These are phyloP conservation scores for Neonectria hederae DNA, from an alignment of 2,329 filamentous ascomycete species.

Conservation along the genomic window DNA sequence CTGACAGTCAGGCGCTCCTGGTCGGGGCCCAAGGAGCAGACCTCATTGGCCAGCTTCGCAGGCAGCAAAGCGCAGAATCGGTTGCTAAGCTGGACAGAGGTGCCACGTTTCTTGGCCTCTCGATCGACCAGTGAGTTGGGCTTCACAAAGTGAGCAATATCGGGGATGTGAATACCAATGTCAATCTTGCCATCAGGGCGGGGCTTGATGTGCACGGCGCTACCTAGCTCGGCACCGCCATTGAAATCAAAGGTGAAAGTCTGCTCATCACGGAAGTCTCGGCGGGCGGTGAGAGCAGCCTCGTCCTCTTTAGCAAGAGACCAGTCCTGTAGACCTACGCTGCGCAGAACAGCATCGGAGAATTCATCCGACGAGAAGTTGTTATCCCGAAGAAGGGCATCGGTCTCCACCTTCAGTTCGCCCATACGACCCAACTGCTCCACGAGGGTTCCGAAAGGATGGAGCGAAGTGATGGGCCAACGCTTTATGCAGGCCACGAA, in stretches of 20 bases:
- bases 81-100: conserved; percentile 94
- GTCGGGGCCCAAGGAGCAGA: conserved; percentile 88
- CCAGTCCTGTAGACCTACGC: conserved; percentile 93
- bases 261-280: conserved; percentile 89
- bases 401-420: conserved; percentile 96
- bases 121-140: conserved; percentile 93
- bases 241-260: conserved; percentile 94
- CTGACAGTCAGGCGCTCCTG: conserved; percentile 91
- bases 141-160: conserved; percentile 97
- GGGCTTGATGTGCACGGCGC: conserved; percentile 91
- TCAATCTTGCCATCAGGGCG: conserved; percentile 87
- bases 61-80: conserved; percentile 89
- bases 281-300: conserved; percentile 74
- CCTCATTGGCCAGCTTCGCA: conserved; percentile 81
- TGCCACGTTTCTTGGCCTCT: conserved; percentile 97
- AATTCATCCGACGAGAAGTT: conserved; percentile 99
- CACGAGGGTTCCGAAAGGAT: conserved; percentile 96
- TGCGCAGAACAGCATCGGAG: conserved; percentile 93
- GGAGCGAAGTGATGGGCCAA: conserved; percentile 99
- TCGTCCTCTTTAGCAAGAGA: conserved; percentile 85
- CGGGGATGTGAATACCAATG: conserved; percentile 93
- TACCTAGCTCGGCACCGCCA: conserved; percentile 86
- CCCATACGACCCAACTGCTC: conserved; percentile 98
- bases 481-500: conserved; percentile 99
- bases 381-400: conserved; percentile 96